Conservation (phyloP, 352 stramenopile species). For the Phytopythium boreale region DNA sequence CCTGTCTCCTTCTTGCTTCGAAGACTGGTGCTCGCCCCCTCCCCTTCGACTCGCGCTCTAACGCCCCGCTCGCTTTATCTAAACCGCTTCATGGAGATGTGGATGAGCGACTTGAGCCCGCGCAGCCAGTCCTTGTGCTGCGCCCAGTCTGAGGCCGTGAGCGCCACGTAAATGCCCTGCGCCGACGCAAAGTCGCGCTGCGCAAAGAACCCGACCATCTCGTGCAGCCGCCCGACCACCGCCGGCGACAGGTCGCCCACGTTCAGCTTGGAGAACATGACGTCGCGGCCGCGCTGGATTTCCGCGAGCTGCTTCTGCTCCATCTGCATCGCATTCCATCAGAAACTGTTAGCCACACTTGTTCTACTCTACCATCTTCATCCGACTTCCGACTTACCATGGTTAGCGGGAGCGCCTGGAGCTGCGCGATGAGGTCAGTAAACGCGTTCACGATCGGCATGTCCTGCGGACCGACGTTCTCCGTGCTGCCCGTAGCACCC, state of each 20-base stretch:
- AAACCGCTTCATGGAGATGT: slow-evolving; percentile 92
- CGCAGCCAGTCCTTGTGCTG: slow-evolving; percentile 98
- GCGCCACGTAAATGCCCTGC: slow-evolving; percentile 84
- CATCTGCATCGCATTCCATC: slow-evolving; percentile 40
- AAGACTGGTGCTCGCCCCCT: not conserved
- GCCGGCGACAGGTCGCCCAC: slow-evolving; percentile 65
- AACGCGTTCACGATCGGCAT: slow-evolving; percentile 78
- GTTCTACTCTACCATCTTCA: not conserved
- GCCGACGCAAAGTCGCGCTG: slow-evolving; percentile 76
- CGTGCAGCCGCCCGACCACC: slow-evolving; percentile 70
- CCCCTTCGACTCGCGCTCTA: not conserved
- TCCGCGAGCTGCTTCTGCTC: slow-evolving; percentile 87
- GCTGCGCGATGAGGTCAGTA: slow-evolving; percentile 73
- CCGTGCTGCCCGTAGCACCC: slow-evolving; percentile 57
- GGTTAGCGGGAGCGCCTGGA: slow-evolving; percentile 69
- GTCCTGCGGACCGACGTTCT: slow-evolving; percentile 71
- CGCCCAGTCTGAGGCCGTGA: slow-evolving; percentile 93
- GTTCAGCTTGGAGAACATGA: slow-evolving; percentile 89
- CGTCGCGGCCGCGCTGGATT: slow-evolving; percentile 82
- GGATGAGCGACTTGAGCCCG: slow-evolving; percentile 95
- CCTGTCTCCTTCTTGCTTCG: not conserved
- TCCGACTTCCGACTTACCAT: slow-evolving; percentile 52
- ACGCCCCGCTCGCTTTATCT: slow-evolving; percentile 47
- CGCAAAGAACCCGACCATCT: slow-evolving; percentile 77
- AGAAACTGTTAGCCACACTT: slow-evolving; percentile 1